phyloP scores from a whole-genome alignment of 257 asterid species.

The Ilex asprella region DNA sequence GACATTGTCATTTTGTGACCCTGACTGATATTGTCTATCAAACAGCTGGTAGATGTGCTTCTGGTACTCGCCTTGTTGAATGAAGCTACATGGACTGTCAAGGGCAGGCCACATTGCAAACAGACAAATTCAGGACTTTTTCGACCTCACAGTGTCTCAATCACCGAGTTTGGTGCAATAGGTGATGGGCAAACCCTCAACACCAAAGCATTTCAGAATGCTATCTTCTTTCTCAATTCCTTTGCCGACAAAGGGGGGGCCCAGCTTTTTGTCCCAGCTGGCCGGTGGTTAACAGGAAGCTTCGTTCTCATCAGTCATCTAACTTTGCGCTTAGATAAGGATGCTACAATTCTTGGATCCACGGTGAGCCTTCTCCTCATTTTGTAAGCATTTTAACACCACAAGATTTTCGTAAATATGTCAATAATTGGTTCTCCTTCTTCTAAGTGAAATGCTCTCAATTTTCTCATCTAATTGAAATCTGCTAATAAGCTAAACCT shows the following conservation, averaged over 20 bases:
- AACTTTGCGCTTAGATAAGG: neutral
- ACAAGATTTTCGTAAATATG: too few species aligned
- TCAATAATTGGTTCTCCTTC: too few species aligned
- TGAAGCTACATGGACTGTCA: neutral
- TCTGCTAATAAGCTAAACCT: too few species aligned
- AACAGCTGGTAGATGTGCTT: neutral
- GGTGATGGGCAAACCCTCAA: conserved; percentile 1
- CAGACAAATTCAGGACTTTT: too few species aligned
- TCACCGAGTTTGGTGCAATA: neutral
- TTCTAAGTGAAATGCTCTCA: too few species aligned
- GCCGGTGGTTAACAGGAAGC: conserved; percentile 2
- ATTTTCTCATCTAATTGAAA: too few species aligned
- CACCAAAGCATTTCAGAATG: conserved; percentile 1
- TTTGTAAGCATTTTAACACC: too few species aligned
- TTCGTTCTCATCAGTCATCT: neutral
- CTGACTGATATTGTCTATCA: too few species aligned
- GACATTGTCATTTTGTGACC: too few species aligned
- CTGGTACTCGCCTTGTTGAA: neutral
- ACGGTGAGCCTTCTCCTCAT: too few species aligned
- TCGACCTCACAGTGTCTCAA: too few species aligned
- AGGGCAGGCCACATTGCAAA: neutral
- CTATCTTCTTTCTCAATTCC: neutral
- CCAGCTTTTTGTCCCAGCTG: neutral
- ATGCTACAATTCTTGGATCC: neutral
- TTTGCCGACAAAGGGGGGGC: neutral